Base-by-base conservation (phyloP, 148 eudicot species). In the Rhododendron griersonianum region DNA sequence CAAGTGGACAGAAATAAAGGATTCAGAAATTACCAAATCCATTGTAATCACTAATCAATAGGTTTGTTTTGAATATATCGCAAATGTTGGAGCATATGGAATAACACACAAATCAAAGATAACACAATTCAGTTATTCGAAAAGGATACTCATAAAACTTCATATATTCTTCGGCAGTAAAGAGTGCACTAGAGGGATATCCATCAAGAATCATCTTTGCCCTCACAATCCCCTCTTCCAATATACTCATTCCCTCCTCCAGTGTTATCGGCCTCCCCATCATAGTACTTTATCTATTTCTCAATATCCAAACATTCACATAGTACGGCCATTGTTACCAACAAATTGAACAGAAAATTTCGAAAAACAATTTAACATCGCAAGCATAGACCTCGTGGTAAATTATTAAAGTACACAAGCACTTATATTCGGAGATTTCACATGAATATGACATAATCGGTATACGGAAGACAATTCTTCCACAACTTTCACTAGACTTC, bases 61-160 rank as follows among this genome's bases (percentile, higher is more conserved):
- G 8, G 74, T 16, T 35, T 25, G 74, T 74, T 35, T 10, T 16
- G 78, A 35, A 74, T 74, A 14, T 7, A 7, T 14, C 0, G 4
- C 19, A 33, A 13, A 69, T 69, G 15, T 75, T 75, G 23, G 23
- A 16, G 45, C 18, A 16, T 14, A 33, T 35, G 19, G 37, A 15
- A 35, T 35, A 33, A 37, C 10, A 75, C 18, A 37, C 50, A 39
- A 39, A 76, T 8, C n/a, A 19, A 76, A 37, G 11, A 35, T 1
- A 76, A 41, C n/a, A 13, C n/a, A 76, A 5, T 76, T 39, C n/a
- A 41, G 4, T 30, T 19, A 41, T 33, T 55, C 45, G 7, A 33
- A 21, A 84, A 84, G 89, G 89, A 87, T 87, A 87, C 89, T 87
- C 89, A 81, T 87, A 87, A 23, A 33, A 84, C 57, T 84, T 87